These are phyloP conservation scores for Nitzschia palea DNA, from an alignment of 108 stramenopile genomes.

Conservation along the genomic window DNA sequence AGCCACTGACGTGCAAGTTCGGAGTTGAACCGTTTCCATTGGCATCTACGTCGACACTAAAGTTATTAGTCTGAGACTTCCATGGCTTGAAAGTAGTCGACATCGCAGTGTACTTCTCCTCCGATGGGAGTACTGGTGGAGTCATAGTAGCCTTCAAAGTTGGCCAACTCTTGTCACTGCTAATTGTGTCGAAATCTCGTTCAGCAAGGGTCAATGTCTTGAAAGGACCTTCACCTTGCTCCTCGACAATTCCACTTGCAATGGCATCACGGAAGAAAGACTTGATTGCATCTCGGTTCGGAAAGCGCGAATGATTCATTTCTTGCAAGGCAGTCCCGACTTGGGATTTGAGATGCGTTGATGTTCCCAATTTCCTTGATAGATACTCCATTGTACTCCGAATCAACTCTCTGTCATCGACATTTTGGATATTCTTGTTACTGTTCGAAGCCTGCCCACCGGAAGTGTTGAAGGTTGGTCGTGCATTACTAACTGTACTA, in stretches of 20 bases:
- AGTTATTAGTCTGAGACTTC: too few species aligned
- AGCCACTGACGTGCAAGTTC: neutral
- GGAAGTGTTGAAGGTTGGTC: too few species aligned
- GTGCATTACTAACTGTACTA: too few species aligned
- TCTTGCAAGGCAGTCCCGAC: conserved; percentile 12
- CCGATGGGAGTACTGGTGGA: too few species aligned
- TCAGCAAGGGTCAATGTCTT: neutral
- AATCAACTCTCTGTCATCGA: conserved; percentile 26
- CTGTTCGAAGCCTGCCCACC: neutral
- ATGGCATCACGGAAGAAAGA: conserved; percentile 18
- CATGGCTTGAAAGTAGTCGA: too few species aligned
- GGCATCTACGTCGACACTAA: neutral
- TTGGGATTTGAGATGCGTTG: conserved; percentile 8
- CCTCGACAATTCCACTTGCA: conserved; percentile 20
- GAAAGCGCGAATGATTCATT: conserved; percentile 27
- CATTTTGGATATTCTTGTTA: neutral
- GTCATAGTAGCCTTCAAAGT: too few species aligned
- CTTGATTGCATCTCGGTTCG: conserved; percentile 19
- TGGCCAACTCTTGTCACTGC: too few species aligned
- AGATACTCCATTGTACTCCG: neutral
- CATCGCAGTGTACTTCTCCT: too few species aligned
- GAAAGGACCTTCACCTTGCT: conserved; percentile 19
- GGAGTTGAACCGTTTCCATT: neutral
- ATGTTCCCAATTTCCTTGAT: neutral
- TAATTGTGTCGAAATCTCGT: too few species aligned